Evolutionary conservation across 768 basidiomycete genomes (phyloP), one percentile per base, ranked within the genome.

Genomic region (Calocybe cyanea): DNA sequence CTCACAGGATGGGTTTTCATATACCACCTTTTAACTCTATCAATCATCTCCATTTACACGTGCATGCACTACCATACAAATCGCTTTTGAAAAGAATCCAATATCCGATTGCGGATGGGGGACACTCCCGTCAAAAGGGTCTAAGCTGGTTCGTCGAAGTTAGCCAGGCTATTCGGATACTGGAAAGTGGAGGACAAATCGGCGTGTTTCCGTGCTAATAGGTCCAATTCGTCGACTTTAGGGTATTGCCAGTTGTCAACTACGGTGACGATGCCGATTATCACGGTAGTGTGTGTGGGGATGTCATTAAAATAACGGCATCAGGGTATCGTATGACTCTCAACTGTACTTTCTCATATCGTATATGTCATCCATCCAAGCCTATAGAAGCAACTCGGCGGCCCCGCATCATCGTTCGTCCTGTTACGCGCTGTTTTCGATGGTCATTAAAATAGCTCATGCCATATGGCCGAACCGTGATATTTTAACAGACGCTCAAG

Each of bases 11-110:
- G 67, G 87, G 88, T 1, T 91, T 89, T 57, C 87, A 91, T 58
- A 85, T 89, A 43, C 84, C 87, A 0, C 88, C 88, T 0, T 87
- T 85, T 62, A 83, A 77, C 46, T 82, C 80, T 25, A 72, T 90
- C 4, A 57, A 78, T 28, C 87, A 91, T 57, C 68, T 91, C 13
- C 88, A 90, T 59, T 63, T 91, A 31, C 88, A 90, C 57, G 77
- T 84, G 18, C 83, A 85, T 38, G 80, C 68, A 3, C 59, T 87
- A 41, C 88, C 88, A 0, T 87, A 85, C 66, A 69, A 60, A 15
- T 73, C 76, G 0, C 33, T 45, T 2, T 33, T 57, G 7, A 61
- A 61, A 4, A 55, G 62, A 10, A 42, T 66, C 21, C 78, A 79
- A 57, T 90, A 83, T 55, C 79, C 71, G 3, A 59, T 77, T 20